phyloP scores from a whole-genome alignment of 2,329 filamentous ascomycete genomes.

The Phaeoacremonium minimum region DNA sequence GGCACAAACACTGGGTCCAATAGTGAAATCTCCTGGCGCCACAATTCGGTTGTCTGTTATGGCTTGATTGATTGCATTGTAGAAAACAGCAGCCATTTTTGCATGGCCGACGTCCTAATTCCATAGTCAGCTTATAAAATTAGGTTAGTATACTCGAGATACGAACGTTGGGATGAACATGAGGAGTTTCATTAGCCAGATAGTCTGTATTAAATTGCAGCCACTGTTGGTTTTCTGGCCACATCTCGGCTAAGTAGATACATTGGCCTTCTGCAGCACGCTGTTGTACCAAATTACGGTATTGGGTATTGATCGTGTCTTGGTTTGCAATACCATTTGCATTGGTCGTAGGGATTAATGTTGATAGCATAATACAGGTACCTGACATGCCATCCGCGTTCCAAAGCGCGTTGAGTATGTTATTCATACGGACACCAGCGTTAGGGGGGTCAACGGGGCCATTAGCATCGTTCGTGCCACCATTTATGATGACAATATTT shows the following conservation, averaged over 20 bases:
- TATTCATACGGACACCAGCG: slow-evolving; percentile 15
- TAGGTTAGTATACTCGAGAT: no score
- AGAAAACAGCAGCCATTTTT: slow-evolving; percentile 15
- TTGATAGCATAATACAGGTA: slow-evolving; percentile 25
- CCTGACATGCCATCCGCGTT: slow-evolving; percentile 9
- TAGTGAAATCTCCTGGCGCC: not conserved
- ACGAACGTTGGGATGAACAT: slow-evolving; percentile 14
- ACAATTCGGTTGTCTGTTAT: not conserved
- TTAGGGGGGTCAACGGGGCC: slow-evolving; percentile 12
- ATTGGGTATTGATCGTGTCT: no score
- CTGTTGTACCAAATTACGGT: no score
- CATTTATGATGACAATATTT: slow-evolving; percentile 19
- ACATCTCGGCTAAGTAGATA: no score
- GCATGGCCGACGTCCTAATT: slow-evolving; percentile 11
- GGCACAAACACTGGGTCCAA: no score
- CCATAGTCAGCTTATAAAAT: no score
- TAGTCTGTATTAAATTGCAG: no score
- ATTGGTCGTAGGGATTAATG: slow-evolving; percentile 18
- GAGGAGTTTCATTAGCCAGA: slow-evolving; percentile 10
- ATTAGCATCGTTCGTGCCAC: slow-evolving; percentile 24
- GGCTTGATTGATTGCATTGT: not conserved
- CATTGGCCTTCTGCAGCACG: no score
- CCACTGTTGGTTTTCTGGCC: no score
- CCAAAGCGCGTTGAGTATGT: slow-evolving; percentile 18
- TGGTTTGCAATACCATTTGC: no score